These are phyloP conservation scores for Triticum urartu DNA, from an alignment of 176 grass and related monocot genomes.

Conservation along the genomic window DNA sequence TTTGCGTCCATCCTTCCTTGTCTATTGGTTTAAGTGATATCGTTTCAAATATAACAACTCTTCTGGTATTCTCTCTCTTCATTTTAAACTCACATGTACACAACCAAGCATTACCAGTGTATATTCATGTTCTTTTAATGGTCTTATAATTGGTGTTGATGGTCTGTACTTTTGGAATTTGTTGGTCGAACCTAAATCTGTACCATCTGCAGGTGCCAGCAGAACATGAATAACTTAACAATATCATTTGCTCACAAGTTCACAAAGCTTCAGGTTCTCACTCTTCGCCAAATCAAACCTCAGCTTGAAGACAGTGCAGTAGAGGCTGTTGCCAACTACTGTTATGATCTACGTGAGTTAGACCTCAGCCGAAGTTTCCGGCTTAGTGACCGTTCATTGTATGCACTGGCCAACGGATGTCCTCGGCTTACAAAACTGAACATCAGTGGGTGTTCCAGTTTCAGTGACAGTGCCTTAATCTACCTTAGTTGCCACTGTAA, in stretches of 20 bases:
- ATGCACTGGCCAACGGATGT: conserved; percentile 66
- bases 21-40: background rate
- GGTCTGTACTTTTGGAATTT: background rate
- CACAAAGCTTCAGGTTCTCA: conserved; percentile 66
- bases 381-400: conserved; percentile 71
- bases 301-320: conserved; percentile 87
- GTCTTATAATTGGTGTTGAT: background rate
- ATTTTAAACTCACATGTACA: background rate
- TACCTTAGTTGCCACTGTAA: conserved; percentile 64
- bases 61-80: background rate
- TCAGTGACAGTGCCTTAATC: conserved; percentile 70
- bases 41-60: background rate
- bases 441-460: conserved; percentile 81
- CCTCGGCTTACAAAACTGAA: conserved; percentile 66
- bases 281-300: conserved; percentile 66
- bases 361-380: conserved; percentile 84
- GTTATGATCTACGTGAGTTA: conserved; percentile 69
- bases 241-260: conserved; percentile 69
- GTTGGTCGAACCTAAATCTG: background rate
- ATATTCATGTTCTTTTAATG: background rate
- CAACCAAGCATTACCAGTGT: background rate
- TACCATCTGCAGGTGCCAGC: conserved; percentile 54
- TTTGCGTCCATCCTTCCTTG: background rate
- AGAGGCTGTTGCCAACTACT: conserved; percentile 64
- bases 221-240: conserved; percentile 73